A percentile compares a stretch with the other conserved stretches of the same genome.
Conservation (phyloP, 2,329 filamentous ascomycete genomes). For the Penicillium expansum region DNA sequence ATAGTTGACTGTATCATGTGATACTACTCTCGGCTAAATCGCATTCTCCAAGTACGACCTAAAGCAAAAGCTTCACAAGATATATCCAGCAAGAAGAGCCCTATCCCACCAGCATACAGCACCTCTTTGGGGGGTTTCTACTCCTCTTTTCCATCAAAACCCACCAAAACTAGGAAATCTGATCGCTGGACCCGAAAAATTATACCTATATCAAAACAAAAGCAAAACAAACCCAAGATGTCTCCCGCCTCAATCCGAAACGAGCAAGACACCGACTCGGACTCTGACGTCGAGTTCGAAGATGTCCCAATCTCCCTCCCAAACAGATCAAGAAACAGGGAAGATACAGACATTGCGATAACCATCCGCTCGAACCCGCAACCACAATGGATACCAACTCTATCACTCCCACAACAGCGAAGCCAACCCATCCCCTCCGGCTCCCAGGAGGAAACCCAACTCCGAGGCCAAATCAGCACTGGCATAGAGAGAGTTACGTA, state of each 20-base stretch:
- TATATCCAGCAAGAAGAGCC: not conserved
- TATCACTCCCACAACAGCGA: conserved; percentile 51
- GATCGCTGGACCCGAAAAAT: not conserved
- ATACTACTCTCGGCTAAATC: not conserved
- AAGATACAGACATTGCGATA: not conserved
- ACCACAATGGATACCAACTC: conserved; percentile 27
- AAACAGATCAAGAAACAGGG: not conserved
- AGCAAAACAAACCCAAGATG: not conserved
- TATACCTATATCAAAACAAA: not conserved
- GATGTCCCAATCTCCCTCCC: conserved; percentile 15
- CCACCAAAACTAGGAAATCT: too few species aligned
- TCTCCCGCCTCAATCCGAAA: not conserved
- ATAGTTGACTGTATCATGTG: not conserved
- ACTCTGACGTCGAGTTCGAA: conserved; percentile 21
- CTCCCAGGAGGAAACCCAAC: conserved; percentile 54
- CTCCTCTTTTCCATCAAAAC: not conserved
- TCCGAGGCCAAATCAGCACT: conserved; percentile 17
- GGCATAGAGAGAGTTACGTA: conserved; percentile 20
- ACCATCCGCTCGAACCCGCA: not conserved
- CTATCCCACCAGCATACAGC: not conserved
- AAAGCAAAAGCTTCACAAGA: not conserved
- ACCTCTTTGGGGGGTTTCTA: too few species aligned
- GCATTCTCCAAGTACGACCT: not conserved
- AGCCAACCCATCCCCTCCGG: conserved; percentile 54
- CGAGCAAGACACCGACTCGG: conserved; percentile 16